Percentiles rank a stretch among this genome's conserved stretches.
Evolutionary conservation across 768 basidiomycete species (phyloP).

Genomic region (Tricholoma matsutake): DNA sequence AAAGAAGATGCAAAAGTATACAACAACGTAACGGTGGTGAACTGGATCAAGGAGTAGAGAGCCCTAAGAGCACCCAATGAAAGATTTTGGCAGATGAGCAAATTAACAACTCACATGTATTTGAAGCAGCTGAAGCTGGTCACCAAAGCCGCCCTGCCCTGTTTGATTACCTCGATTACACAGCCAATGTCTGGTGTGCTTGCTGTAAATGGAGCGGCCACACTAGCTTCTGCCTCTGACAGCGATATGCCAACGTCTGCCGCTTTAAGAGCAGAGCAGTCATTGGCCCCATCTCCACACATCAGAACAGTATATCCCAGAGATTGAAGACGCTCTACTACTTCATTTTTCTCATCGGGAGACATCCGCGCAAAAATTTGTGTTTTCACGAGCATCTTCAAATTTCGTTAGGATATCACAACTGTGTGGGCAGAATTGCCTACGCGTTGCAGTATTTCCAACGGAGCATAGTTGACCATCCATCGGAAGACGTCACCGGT

Average conservation of each 20-base stretch:
- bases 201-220: conserved; percentile 96
- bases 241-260: conserved; percentile 97
- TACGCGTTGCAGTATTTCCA: conserved; percentile 93
- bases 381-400: conserved; percentile 93
- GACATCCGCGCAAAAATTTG: conserved; percentile 99
- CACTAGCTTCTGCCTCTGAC: conserved; percentile 97
- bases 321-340: conserved; percentile 89
- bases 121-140: conserved; percentile 99
- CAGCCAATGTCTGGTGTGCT: conserved; percentile 93
- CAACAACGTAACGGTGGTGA: conserved; percentile 93
- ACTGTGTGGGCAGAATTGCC: conserved; percentile 22
- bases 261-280: conserved; percentile 97
- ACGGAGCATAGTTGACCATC: conserved; percentile 93
- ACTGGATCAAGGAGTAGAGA: conserved; percentile 96
- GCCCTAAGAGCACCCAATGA: conserved; percentile 57
- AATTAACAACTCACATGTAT: conserved; percentile 77
- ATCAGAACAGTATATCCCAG: conserved; percentile 96
- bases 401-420: not conserved
- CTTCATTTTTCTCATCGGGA: conserved; percentile 98
- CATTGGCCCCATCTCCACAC: conserved; percentile 99
- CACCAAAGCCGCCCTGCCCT: conserved; percentile 92
- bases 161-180: conserved; percentile 94
- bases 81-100: not conserved
- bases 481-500: conserved; percentile 97
- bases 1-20: conserved; percentile 97